Conservation (phyloP, 2,329 filamentous ascomycete genomes). For the Fusarium setosum region DNA sequence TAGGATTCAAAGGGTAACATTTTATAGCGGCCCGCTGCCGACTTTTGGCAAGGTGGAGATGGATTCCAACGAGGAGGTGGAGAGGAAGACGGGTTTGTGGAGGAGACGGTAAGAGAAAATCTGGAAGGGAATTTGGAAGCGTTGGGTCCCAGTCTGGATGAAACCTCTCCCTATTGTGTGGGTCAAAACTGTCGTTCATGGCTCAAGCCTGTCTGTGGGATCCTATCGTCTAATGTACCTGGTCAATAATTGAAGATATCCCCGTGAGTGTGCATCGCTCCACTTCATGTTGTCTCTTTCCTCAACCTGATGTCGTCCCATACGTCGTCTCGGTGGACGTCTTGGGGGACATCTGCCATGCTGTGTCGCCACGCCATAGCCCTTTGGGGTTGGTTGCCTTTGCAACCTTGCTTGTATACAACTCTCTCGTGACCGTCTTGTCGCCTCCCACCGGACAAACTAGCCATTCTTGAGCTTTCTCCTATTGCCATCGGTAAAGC, state of each 20-base stretch:
- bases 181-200: neutral
- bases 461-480: neutral
- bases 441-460: neutral
- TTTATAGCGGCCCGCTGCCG: too few species aligned
- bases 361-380: neutral
- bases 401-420: neutral
- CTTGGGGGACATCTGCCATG: neutral
- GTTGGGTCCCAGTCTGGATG: neutral
- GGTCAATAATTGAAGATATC: neutral
- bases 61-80: too few species aligned
- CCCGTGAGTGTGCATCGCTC: conserved; percentile 10
- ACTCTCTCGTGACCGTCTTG: neutral
- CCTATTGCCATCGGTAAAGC: neutral
- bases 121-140: neutral
- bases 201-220: neutral
- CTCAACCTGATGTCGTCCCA: neutral
- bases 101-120: too few species aligned
- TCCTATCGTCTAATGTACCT: neutral
- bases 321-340: too few species aligned
- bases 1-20: too few species aligned
- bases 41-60: too few species aligned
- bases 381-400: neutral
- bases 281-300: conserved; percentile 23
- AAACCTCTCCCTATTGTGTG: neutral
- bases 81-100: too few species aligned